Conservation (phyloP, 768 basidiomycete species). For the Tulasnella sp. region DNA sequence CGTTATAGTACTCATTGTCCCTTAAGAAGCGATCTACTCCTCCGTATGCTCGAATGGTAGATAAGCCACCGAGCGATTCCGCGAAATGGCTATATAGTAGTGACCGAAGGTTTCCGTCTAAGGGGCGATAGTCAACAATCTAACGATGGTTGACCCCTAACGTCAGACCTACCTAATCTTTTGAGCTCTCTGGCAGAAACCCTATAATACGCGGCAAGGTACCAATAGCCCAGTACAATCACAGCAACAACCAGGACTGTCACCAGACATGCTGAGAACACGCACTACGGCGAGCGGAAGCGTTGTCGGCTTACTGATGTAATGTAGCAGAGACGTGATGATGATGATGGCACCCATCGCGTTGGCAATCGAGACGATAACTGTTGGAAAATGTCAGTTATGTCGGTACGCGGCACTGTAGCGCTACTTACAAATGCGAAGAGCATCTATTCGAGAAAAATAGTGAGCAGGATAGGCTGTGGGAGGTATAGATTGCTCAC, state of each 20-base stretch:
- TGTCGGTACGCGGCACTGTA: neutral
- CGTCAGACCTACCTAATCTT: conserved; percentile 22
- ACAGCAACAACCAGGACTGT: conserved; percentile 27
- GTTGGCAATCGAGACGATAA: conserved; percentile 42
- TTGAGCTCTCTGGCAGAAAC: conserved; percentile 17
- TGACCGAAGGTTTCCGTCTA: conserved; percentile 65
- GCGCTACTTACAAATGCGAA: conserved; percentile 45
- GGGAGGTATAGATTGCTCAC: conserved; percentile 31
- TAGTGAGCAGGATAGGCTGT: neutral
- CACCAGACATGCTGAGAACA: neutral
- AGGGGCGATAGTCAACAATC: neutral
- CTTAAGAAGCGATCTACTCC: conserved; percentile 52
- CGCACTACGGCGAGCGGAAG: neutral
- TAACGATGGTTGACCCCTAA: neutral
- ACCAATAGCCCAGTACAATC: conserved; percentile 51
- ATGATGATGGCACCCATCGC: conserved; percentile 48
- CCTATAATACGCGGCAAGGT: conserved; percentile 57
- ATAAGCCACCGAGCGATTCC: conserved; percentile 63
- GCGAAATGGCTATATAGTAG: conserved; percentile 70
- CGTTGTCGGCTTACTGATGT: conserved; percentile 43
- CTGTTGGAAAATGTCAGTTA: conserved; percentile 32
- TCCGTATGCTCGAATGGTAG: conserved; percentile 67
- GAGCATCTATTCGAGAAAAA: conserved; percentile 37
- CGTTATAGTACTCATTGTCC: conserved; percentile 58
- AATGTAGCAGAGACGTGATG: conserved; percentile 51